Conservation (phyloP, 441 rosid genomes). For the Cnidoscolus chayamansa region DNA sequence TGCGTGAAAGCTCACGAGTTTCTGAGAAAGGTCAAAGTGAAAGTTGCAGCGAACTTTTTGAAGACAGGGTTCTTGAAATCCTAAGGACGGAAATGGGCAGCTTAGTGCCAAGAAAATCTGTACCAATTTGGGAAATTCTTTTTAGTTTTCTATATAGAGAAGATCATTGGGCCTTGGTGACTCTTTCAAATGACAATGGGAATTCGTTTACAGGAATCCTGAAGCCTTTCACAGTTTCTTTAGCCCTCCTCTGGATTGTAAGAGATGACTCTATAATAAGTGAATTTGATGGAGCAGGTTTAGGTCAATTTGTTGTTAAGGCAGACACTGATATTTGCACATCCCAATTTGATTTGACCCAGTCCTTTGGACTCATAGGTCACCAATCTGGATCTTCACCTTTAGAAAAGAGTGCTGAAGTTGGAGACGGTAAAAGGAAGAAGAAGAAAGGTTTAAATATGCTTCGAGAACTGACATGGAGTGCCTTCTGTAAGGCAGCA, state of each 20-base stretch:
- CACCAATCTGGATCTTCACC: slow-evolving; percentile 28
- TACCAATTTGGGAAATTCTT: slow-evolving; percentile 71
- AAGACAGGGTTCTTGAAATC: slow-evolving; percentile 52
- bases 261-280: slow-evolving; percentile 27
- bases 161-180: slow-evolving; percentile 56
- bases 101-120: slow-evolving; percentile 33
- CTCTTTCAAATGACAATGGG: slow-evolving; percentile 49
- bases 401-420: slow-evolving; percentile 13
- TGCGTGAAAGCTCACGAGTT: slow-evolving; percentile 35
- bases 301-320: slow-evolving; percentile 22
- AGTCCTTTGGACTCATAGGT: slow-evolving; percentile 13
- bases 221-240: slow-evolving; percentile 70
- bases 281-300: slow-evolving; percentile 28
- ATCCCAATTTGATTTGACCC: slow-evolving; percentile 20
- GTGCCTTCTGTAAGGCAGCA: slow-evolving; percentile 53
- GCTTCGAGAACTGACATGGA: slow-evolving; percentile 54
- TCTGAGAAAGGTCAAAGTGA: slow-evolving; percentile 32
- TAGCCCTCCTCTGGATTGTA: slow-evolving; percentile 49
- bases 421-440: slow-evolving; percentile 36
- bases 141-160: slow-evolving; percentile 68
- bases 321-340: slow-evolving; percentile 16
- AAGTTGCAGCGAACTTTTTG: slow-evolving; percentile 46
- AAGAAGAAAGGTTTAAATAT: slow-evolving; percentile 32
- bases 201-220: slow-evolving; percentile 49
- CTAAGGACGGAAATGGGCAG: slow-evolving; percentile 50